Conservation (phyloP, 441 rosid genomes). For the Euphorbia celastroides region DNA sequence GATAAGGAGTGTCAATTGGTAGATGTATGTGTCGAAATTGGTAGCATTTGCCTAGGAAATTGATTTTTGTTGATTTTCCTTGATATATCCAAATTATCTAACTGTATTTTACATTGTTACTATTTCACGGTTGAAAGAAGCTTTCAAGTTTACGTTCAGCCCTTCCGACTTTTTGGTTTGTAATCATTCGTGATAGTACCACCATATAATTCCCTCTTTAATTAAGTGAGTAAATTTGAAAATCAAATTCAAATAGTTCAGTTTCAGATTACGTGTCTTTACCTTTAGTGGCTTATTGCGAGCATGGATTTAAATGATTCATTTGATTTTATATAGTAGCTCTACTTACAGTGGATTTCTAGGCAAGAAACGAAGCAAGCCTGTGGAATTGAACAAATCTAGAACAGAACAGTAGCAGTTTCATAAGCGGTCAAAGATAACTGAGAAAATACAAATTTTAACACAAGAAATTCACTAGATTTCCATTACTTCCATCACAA, state of each 20-base stretch:
- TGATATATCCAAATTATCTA: not conserved
- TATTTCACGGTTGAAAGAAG: not conserved
- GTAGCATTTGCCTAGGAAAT: not conserved
- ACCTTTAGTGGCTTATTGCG: not conserved
- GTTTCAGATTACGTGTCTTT: too few species aligned
- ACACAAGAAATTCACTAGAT: slow-evolving; percentile 14
- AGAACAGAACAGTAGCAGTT: not conserved
- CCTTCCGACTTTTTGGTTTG: not conserved
- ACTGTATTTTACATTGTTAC: not conserved
- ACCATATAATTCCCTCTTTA: too few species aligned
- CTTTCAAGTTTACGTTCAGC: not conserved
- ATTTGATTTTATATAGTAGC: not conserved
- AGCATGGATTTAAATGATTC: not conserved
- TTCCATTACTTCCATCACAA: slow-evolving; percentile 11
- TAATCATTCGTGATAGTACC: not conserved
- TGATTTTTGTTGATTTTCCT: not conserved
- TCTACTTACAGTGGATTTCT: not conserved
- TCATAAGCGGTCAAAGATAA: not conserved
- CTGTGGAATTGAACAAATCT: too few species aligned
- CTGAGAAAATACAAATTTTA: not conserved
- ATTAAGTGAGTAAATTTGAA: too few species aligned
- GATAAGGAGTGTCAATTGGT: not conserved
- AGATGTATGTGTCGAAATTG: not conserved
- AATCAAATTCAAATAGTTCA: too few species aligned
- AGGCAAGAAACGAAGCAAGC: not conserved